A percentile compares a stretch with the other conserved stretches of the same genome.
These are phyloP conservation scores for Bidens hawaiensis DNA, from an alignment of 140 eudicot genomes.

Conservation along the genomic window DNA sequence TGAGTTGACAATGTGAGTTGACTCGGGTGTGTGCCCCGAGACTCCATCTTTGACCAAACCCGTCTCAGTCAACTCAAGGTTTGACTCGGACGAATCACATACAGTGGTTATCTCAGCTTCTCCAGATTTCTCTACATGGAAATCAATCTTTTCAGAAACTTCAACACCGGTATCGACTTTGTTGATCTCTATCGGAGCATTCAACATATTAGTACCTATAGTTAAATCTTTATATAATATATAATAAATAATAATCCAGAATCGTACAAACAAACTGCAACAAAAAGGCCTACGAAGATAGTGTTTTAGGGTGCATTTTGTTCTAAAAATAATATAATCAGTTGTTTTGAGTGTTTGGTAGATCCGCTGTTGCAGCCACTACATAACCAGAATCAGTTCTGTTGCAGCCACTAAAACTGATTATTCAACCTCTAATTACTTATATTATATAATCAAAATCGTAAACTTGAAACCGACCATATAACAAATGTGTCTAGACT, in stretches of 20 bases:
- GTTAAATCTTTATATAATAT: no score
- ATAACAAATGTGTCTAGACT: neutral
- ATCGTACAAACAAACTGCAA: no score
- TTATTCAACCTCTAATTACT: neutral
- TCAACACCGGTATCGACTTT: conserved; percentile 4
- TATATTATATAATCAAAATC: neutral
- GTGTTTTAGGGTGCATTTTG: neutral
- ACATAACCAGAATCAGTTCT: neutral
- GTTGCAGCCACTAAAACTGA: neutral
- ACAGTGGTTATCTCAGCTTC: conserved; percentile 15
- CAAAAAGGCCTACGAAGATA: no score
- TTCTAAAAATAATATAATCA: neutral
- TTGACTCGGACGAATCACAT: conserved; percentile 20
- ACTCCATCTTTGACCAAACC: conserved; percentile 22
- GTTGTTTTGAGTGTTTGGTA: neutral
- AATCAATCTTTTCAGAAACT: conserved; percentile 12
- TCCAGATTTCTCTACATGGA: conserved; percentile 20
- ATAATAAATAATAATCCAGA: no score
- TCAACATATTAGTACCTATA: conserved; percentile 29
- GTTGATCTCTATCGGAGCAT: conserved; percentile 22
- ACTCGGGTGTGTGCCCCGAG: conserved; percentile 10
- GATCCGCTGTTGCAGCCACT: neutral
- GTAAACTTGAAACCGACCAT: neutral
- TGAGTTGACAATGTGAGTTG: conserved; percentile 1
- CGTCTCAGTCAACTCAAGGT: conserved; percentile 6